Evolutionary conservation across 1,284 basidiomycete genomes (phyloP).

Genomic region (Sphagnurus paluster): DNA sequence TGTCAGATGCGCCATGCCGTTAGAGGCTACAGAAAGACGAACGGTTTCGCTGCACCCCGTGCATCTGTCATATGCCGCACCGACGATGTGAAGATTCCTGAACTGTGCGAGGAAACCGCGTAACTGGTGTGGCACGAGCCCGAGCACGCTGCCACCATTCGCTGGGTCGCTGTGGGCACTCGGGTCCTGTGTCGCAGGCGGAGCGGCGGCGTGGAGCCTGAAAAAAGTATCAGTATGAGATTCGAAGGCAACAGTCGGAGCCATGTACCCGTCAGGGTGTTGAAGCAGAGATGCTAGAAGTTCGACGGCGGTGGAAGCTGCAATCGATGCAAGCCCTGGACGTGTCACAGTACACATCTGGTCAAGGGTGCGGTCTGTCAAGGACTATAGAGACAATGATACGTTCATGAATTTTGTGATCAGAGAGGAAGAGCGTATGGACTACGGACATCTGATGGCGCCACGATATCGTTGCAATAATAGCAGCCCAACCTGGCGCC

Average conservation of each 20-base stretch:
- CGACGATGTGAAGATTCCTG: conserved; percentile 80
- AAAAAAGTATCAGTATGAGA: no score
- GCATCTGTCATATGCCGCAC: conserved; percentile 85
- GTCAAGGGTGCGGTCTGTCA: conserved; percentile 93
- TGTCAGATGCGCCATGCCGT: background rate
- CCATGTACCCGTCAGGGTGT: conserved; percentile 84
- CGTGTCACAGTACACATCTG: conserved; percentile 99
- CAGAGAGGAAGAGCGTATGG: no score
- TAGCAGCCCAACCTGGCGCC: conserved; percentile 81
- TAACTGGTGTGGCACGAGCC: conserved; percentile 91
- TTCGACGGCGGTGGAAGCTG: conserved; percentile 90
- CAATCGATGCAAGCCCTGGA: conserved; percentile 94
- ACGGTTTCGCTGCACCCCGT: conserved; percentile 88
- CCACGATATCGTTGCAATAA: conserved; percentile 98
- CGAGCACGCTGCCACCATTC: conserved; percentile 61
- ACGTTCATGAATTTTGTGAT: conserved; percentile 1
- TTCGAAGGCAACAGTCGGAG: no score
- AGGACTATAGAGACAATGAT: conserved; percentile 56
- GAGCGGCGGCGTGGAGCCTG: conserved; percentile 69
- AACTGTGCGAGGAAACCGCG: conserved; percentile 90
- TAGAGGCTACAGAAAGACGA: conserved; percentile 23
- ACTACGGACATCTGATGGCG: conserved; percentile 83
- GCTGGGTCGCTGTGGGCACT: conserved; percentile 33
- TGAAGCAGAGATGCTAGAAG: conserved; percentile 88
- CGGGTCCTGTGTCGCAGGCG: conserved; percentile 38